phyloP scores from a whole-genome alignment of 371 early-diverging fungal genomes.

The Zychaea mexicana region DNA sequence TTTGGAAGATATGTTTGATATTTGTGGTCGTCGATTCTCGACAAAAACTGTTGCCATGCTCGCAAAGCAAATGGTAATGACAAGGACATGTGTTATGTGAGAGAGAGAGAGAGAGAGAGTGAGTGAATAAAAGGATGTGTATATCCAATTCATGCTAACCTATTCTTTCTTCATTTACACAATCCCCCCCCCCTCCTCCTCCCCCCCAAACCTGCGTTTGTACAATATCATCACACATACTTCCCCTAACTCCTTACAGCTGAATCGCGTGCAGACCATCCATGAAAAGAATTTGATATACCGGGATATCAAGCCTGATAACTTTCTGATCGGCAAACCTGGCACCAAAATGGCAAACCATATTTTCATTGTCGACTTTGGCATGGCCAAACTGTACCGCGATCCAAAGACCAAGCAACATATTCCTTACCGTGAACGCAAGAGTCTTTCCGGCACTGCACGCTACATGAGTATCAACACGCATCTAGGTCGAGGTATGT shows the following conservation, averaged over 20 bases:
- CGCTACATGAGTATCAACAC: conserved; percentile 92
- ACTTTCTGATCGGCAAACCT: conserved; percentile 86
- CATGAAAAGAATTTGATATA: conserved; percentile 95
- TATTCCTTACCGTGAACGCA: conserved; percentile 80
- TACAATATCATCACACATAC: too few relatives aligned
- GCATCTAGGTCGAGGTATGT: conserved; percentile 69
- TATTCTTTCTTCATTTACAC: neutral
- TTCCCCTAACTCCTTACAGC: conserved; percentile 41
- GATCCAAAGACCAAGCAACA: conserved; percentile 83
- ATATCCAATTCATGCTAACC: neutral
- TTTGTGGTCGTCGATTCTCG: conserved; percentile 89
- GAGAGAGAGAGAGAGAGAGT: neutral
- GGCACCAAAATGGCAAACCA: conserved; percentile 47
- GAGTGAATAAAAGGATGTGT: neutral
- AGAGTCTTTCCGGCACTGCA: conserved; percentile 87
- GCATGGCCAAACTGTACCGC: conserved; percentile 88
- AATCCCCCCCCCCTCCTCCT: neutral
- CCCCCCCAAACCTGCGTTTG: neutral
- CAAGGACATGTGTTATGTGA: neutral
- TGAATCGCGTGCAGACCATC: conserved; percentile 86
- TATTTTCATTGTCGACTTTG: conserved; percentile 84
- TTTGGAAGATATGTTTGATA: conserved; percentile 94
- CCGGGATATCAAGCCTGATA: conserved; percentile 99
- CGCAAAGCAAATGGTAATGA: conserved; percentile 88
- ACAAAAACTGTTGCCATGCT: conserved; percentile 93